Evolutionary conservation across 2,329 filamentous ascomycete species (phyloP).

Genomic region (Ciborinia camelliae): DNA sequence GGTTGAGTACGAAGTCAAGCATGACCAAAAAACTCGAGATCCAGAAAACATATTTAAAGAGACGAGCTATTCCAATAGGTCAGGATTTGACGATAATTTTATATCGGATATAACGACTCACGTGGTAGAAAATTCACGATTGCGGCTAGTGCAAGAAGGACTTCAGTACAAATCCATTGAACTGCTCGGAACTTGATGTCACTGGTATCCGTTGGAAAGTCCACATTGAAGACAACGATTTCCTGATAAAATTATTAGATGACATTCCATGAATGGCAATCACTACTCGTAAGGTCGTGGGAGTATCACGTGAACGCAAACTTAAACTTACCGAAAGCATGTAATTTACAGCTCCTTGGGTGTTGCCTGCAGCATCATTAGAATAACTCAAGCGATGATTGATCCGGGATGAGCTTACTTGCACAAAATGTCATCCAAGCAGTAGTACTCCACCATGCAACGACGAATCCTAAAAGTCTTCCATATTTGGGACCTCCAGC

Average conservation of each 20-base stretch:
- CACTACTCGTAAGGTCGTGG: neutral
- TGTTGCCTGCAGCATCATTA: slow-evolving; percentile 20
- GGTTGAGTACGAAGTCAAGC: slow-evolving; percentile 23
- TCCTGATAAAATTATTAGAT: slow-evolving; percentile 15
- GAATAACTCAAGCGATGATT: neutral
- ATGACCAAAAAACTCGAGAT: slow-evolving; percentile 21
- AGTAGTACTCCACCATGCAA: slow-evolving; percentile 23
- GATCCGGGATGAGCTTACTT: slow-evolving; percentile 7
- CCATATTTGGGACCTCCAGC: slow-evolving; percentile 22
- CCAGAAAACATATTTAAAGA: slow-evolving; percentile 22
- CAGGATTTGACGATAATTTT: neutral
- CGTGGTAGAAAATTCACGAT: slow-evolving; percentile 24
- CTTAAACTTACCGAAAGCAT: slow-evolving; percentile 21
- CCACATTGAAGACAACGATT: slow-evolving; percentile 23
- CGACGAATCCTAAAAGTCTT: slow-evolving; percentile 21
- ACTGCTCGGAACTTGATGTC: slow-evolving; percentile 23
- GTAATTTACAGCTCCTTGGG: slow-evolving; percentile 24
- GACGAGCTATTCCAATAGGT: slow-evolving; percentile 11
- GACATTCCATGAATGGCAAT: neutral
- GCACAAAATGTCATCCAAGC: slow-evolving; percentile 25
- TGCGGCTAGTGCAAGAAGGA: slow-evolving; percentile 22
- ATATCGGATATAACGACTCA: neutral
- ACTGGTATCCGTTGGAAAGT: slow-evolving; percentile 21
- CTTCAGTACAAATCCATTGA: slow-evolving; percentile 21
- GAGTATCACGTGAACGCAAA: slow-evolving; percentile 9